Percentiles rank a stretch among this genome's conserved stretches.
phyloP scores from a whole-genome alignment of 352 stramenopile species.

The Phytophthora hibernalis region DNA sequence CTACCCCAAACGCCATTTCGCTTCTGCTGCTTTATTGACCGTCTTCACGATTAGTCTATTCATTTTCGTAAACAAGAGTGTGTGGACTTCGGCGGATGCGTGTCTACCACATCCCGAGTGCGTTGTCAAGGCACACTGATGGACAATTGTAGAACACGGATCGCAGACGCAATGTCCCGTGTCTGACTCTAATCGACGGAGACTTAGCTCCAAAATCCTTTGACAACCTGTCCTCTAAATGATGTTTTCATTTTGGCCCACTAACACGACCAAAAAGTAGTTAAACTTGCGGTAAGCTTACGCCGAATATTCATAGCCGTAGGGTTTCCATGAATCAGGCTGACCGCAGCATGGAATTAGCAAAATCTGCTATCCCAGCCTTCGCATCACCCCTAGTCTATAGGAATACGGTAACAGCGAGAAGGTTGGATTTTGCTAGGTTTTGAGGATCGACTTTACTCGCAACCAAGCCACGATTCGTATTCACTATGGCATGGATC shows the following conservation, averaged over 20 bases:
- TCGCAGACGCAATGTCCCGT: constrained; percentile 20
- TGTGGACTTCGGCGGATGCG: constrained; percentile 11
- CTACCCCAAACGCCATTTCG: constrained; percentile 20
- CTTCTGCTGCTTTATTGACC: neutral
- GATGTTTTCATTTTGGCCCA: too few relatives aligned
- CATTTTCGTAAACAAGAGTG: constrained; percentile 20
- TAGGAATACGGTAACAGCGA: too few relatives aligned
- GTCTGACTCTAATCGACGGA: constrained; percentile 19
- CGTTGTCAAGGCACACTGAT: constrained; percentile 17
- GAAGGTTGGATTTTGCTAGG: too few relatives aligned
- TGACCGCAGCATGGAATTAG: too few relatives aligned
- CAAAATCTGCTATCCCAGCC: too few relatives aligned
- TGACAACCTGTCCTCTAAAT: constrained; percentile 18
- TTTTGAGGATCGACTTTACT: neutral
- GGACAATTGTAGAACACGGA: constrained; percentile 12
- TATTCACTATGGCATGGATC: constrained; percentile 25
- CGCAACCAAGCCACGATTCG: constrained; percentile 22
- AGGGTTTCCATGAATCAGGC: too few relatives aligned
- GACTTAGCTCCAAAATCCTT: constrained; percentile 18
- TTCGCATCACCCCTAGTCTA: too few relatives aligned
- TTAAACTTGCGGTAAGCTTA: too few relatives aligned
- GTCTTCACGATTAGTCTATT: constrained; percentile 5
- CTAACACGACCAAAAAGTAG: too few relatives aligned
- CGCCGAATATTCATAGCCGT: too few relatives aligned
- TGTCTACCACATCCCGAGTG: constrained; percentile 20